Percentiles rank a stretch among this genome's conserved stretches.
phyloP scores from a whole-genome alignment of 140 eudicot species.

The Bidens hawaiensis region DNA sequence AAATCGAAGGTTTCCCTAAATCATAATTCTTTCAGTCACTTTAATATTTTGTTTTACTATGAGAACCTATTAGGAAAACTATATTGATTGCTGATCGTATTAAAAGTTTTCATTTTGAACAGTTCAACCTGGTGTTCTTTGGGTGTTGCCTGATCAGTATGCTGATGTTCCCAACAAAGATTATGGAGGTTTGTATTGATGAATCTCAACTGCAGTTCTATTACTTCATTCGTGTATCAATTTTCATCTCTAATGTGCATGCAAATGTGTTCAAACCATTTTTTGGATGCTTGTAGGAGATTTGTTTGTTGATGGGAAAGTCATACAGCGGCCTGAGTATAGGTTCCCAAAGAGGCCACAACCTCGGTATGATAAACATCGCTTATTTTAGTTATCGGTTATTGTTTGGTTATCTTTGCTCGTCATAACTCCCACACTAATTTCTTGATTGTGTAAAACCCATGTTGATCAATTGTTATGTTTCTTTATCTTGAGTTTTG shows the following conservation, averaged over 20 bases:
- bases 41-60: neutral
- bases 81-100: no score
- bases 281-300: slow-evolving; percentile 49
- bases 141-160: slow-evolving; percentile 94
- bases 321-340: slow-evolving; percentile 83
- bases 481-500: no score
- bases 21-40: neutral
- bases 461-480: no score
- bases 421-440: no score
- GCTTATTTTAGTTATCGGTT: slow-evolving; percentile 1
- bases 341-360: slow-evolving; percentile 73
- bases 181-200: slow-evolving; percentile 71
- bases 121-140: slow-evolving; percentile 82
- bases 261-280: neutral
- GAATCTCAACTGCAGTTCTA: neutral
- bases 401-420: neutral
- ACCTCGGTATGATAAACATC: slow-evolving; percentile 72
- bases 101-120: slow-evolving; percentile 11
- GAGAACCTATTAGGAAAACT: no score
- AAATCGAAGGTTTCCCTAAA: slow-evolving; percentile 57
- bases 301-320: slow-evolving; percentile 77
- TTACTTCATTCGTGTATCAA: no score
- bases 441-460: no score
- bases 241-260: no score
- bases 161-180: slow-evolving; percentile 93